A percentile compares a stretch with the other conserved stretches of the same genome.
Conservation (phyloP, 331 rosid genomes). For the Acacia pycnantha region DNA sequence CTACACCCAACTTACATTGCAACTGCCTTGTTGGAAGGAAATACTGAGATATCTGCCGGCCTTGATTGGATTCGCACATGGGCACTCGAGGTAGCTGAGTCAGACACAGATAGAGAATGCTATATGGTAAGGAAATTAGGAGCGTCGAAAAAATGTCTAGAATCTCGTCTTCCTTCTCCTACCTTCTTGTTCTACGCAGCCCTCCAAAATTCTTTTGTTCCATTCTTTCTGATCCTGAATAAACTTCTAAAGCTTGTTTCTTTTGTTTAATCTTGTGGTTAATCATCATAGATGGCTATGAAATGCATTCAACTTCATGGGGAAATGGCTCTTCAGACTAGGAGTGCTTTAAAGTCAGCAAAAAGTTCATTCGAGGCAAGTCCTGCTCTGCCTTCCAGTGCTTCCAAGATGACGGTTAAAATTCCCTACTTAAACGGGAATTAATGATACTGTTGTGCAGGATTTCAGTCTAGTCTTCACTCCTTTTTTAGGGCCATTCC, state of each 20-base stretch:
- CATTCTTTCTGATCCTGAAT: neutral
- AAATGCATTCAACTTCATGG: neutral
- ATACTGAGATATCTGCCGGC: constrained; percentile 62
- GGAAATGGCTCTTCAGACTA: no score
- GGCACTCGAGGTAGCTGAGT: constrained; percentile 78
- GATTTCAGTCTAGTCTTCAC: constrained; percentile 9
- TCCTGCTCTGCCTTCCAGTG: constrained; percentile 48
- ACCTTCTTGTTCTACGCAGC: constrained; percentile 34
- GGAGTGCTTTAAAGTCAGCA: no score
- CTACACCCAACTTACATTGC: constrained; percentile 75
- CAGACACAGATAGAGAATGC: constrained; percentile 87
- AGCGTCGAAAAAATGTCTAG: constrained; percentile 24
- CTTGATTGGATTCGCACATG: constrained; percentile 93
- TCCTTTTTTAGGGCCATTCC: neutral
- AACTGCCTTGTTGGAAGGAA: constrained; percentile 79
- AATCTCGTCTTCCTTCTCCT: constrained; percentile 13
- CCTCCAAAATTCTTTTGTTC: neutral
- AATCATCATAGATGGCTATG: constrained; percentile 66
- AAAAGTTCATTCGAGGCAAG: constrained; percentile 31
- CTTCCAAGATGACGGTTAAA: constrained; percentile 60
- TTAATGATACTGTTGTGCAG: constrained; percentile 25
- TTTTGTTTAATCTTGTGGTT: neutral
- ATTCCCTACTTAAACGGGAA: constrained; percentile 54
- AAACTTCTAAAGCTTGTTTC: constrained; percentile 11
- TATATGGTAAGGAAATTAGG: constrained; percentile 53